Evolutionary conservation across 139 green algal genomes (phyloP).

Genomic region (Gonium pectorale): DNA sequence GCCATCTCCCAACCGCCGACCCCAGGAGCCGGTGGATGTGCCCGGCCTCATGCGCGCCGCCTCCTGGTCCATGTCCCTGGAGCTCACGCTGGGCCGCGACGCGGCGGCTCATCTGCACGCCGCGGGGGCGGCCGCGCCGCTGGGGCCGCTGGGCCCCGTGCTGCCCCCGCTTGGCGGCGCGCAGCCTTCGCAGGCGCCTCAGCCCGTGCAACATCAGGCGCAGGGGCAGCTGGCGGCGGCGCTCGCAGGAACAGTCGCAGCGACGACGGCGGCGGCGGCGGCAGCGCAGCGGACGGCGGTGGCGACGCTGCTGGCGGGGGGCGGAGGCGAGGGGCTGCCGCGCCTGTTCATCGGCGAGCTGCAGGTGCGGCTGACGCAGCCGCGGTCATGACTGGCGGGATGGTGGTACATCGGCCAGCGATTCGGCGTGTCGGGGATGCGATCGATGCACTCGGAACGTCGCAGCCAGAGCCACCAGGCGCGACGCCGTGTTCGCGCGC

Average conservation of each 20-base stretch:
- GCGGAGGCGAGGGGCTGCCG: background rate
- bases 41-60: conserved; percentile 50
- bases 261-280: background rate
- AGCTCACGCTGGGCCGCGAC: conserved; percentile 48
- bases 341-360: conserved; percentile 58
- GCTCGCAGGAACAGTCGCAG: conserved; percentile 18
- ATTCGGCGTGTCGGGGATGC: too few relatives aligned
- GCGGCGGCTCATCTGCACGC: background rate
- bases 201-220: too few relatives aligned
- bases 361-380: conserved; percentile 18
- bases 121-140: too few relatives aligned
- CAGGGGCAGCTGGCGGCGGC: too few relatives aligned
- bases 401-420: too few relatives aligned
- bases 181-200: too few relatives aligned
- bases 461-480: too few relatives aligned
- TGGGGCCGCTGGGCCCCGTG: too few relatives aligned
- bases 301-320: background rate
- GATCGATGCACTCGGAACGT: too few relatives aligned
- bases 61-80: conserved; percentile 50
- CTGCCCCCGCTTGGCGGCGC: too few relatives aligned
- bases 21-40: conserved; percentile 65
- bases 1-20: background rate
- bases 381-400: background rate
- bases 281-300: background rate
- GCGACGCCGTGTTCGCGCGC: too few relatives aligned